Conservation (phyloP, 495 filamentous ascomycete genomes). For the Aspergillus affinis region DNA sequence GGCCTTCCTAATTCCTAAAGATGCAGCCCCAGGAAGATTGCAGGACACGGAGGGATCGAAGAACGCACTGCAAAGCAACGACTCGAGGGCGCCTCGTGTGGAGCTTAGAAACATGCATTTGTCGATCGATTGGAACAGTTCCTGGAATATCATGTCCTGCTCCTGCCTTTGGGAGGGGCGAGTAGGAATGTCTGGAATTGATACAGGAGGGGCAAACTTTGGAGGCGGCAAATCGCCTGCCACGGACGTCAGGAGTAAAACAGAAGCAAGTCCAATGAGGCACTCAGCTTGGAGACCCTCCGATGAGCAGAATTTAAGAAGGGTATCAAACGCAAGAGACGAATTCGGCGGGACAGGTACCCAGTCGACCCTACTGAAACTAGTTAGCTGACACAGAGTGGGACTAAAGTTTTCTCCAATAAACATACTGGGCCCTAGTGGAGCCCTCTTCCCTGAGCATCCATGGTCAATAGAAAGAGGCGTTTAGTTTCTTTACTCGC, state of each 20-base stretch:
- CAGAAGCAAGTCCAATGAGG: constrained; percentile 11
- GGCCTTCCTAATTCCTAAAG: constrained; percentile 14
- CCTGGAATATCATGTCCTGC: constrained; percentile 7
- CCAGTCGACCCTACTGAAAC: constrained; percentile 7
- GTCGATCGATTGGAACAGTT: constrained; percentile 12
- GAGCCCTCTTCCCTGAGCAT: constrained; percentile 10
- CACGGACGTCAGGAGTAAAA: constrained; percentile 15
- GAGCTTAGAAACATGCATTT: constrained; percentile 19
- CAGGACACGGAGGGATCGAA: constrained; percentile 22
- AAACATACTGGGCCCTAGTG: constrained; percentile 3
- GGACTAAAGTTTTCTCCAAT: too few relatives aligned
- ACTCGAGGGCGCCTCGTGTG: constrained; percentile 17
- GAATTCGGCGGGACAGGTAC: constrained; percentile 8
- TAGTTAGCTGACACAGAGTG: too few relatives aligned
- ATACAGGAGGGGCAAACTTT: constrained; percentile 13
- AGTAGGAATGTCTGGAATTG: constrained; percentile 1
- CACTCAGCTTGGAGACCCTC: constrained; percentile 18
- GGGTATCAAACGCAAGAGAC: constrained; percentile 15
- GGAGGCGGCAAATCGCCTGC: constrained; percentile 10
- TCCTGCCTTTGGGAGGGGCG: background rate
- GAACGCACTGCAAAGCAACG: constrained; percentile 23
- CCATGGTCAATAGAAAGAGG: constrained; percentile 17
- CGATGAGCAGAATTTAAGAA: constrained; percentile 13
- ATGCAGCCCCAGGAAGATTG: constrained; percentile 20
- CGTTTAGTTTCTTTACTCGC: constrained; percentile 5